phyloP scores from a whole-genome alignment of 2,329 filamentous ascomycete species.

The Byssochlamys sp. region DNA sequence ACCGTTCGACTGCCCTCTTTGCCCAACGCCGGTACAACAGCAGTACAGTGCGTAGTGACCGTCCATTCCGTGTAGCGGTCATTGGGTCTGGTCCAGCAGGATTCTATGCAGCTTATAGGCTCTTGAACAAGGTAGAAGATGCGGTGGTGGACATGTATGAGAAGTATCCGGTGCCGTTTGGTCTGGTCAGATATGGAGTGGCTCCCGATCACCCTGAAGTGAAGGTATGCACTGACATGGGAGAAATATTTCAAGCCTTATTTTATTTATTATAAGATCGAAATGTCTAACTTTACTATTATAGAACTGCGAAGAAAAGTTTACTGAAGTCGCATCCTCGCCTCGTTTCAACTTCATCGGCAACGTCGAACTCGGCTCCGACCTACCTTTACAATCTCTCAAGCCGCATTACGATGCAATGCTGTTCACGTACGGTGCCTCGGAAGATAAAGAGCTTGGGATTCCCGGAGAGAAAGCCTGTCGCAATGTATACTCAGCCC shows the following conservation, averaged over 20 bases:
- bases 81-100: constrained; percentile 90
- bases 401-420: constrained; percentile 83
- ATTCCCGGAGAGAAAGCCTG: constrained; percentile 64
- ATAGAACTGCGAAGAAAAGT: constrained; percentile 90
- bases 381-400: constrained; percentile 58
- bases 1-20: constrained; percentile 2
- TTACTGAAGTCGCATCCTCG: constrained; percentile 74
- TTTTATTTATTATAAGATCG: constrained; percentile 1
- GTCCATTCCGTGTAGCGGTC: constrained; percentile 69
- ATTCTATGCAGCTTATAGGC: constrained; percentile 83
- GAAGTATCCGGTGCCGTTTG: constrained; percentile 81
- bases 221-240: constrained; percentile 54
- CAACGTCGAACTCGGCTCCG: constrained; percentile 68
- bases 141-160: constrained; percentile 92
- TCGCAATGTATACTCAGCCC: constrained; percentile 70
- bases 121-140: constrained; percentile 65
- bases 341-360: constrained; percentile 82
- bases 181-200: constrained; percentile 84
- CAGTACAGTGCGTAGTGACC: constrained; percentile 24
- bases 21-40: constrained; percentile 21
- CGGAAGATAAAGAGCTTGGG: constrained; percentile 66
- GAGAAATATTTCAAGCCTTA: neutral
- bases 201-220: constrained; percentile 98
- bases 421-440: constrained; percentile 84
- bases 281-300: neutral